These are phyloP conservation scores for Myxozyma nipponensis DNA, from an alignment of 805 yeast genomes.

Conservation along the genomic window DNA sequence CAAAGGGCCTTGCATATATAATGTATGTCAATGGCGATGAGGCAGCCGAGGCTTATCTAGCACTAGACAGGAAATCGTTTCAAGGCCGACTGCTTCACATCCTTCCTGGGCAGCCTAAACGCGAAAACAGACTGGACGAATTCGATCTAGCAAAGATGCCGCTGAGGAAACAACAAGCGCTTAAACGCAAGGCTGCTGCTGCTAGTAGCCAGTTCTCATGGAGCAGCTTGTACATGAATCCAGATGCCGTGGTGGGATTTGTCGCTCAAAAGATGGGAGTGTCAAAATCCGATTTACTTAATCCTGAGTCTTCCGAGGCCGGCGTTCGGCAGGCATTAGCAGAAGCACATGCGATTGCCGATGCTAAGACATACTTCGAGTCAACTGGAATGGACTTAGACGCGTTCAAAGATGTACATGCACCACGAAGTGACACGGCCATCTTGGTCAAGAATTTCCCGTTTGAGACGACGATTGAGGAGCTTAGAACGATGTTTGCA, in stretches of 20 bases:
- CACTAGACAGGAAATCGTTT: conserved; percentile 80
- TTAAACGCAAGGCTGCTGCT: conserved; percentile 80
- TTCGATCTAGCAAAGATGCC: conserved; percentile 89
- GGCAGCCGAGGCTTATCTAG: conserved; percentile 71
- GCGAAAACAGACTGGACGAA: conserved; percentile 80
- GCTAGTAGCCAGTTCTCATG: conserved; percentile 84
- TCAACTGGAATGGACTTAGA: conserved; percentile 78
- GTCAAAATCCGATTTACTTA: conserved; percentile 74
- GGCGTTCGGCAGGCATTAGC: conserved; percentile 97
- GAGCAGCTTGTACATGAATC: conserved; percentile 89
- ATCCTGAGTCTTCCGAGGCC: conserved; percentile 78
- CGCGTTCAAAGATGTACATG: conserved; percentile 53
- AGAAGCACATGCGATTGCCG: conserved; percentile 91
- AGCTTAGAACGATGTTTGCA: conserved; percentile 74
- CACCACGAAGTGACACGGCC: conserved; percentile 64
- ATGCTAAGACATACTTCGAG: conserved; percentile 84
- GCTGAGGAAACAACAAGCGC: conserved; percentile 80
- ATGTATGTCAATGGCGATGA: conserved; percentile 63
- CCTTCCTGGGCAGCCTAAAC: conserved; percentile 77
- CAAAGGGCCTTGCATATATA: conserved; percentile 90
- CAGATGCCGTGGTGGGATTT: conserved; percentile 86
- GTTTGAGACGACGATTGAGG: conserved; percentile 75
- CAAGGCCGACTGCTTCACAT: conserved; percentile 93
- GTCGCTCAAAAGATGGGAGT: conserved; percentile 84
- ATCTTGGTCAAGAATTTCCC: conserved; percentile 89